Base-by-base conservation (phyloP, 192 early-diverging fungal genomes). In the Coemansia sp. region DNA sequence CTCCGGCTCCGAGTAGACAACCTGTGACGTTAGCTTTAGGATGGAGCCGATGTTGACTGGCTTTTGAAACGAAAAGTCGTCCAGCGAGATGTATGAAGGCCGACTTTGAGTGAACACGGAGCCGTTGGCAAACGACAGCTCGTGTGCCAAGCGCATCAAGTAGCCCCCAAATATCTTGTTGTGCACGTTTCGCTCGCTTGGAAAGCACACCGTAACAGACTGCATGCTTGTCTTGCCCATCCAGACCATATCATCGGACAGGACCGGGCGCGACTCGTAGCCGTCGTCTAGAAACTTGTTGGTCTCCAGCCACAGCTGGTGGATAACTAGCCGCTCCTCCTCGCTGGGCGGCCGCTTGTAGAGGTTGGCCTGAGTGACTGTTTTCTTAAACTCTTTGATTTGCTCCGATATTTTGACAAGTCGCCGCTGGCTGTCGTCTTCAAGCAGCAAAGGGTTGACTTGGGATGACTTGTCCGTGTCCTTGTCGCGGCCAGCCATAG, bases 31-130 rank as follows among this genome's bases (percentile, higher is more conserved):
- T 39, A 97, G 72, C 29, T 77, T 66, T n/a, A 97, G 74, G 33
- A 93, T 70, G 4, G 86, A 84, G 0, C 92, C 92, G 55, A 97
- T 90, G 35, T 83, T 83, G 29, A 97, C 95, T 0, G 95, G 92
- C 68, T 88, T 88, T n/a, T 83, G 71, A 64, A 97, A 95, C 18
- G 85, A 80, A 65, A 89, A 87, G 43, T 88, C 86, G 59, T 91
- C 87, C 22, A 90, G 75, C 8, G 93, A 87, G 8, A 86, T 62
- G 32, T 90, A 76, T 4, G 63, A 74, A 1, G 86, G 84, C 24
- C 84, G 69, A 34, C 78, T 66, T 19, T 82, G 83, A 32, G 87
- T 76, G 46, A 91, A 91, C 9, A 92, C 67, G 0, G 85, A 81
- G 3, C 86, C 91, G 39, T 88, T 90, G 34, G 88, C 82, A 70